Evolutionary conservation across 2,329 filamentous ascomycete species (phyloP).

Genomic region (Davidsoniella neocaledoniae): DNA sequence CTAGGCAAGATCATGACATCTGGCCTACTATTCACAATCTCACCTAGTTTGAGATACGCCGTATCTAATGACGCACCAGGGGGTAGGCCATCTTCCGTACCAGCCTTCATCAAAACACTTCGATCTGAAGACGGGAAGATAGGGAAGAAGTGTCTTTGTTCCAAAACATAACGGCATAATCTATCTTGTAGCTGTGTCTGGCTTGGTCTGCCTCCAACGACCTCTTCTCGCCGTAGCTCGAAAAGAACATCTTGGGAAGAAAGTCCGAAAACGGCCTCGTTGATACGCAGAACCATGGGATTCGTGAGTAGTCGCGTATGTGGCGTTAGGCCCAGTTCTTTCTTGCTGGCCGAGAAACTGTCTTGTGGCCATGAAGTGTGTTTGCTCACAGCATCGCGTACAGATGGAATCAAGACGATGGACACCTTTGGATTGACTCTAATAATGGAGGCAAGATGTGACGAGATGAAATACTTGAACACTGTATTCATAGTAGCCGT

Average conservation of each 20-base stretch:
- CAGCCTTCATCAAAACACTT: slow-evolving; percentile 46
- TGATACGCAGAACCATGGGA: slow-evolving; percentile 75
- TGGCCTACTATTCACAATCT: slow-evolving; percentile 73
- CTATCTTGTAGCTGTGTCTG: slow-evolving; percentile 44
- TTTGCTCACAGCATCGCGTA: slow-evolving; percentile 65
- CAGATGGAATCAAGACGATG: slow-evolving; percentile 68
- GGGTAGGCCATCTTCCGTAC: slow-evolving; percentile 39
- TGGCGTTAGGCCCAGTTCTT: slow-evolving; percentile 65
- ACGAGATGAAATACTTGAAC: slow-evolving; percentile 66
- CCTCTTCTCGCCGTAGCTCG: slow-evolving; percentile 62
- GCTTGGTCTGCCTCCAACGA: slow-evolving; percentile 16
- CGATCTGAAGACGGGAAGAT: slow-evolving; percentile 68
- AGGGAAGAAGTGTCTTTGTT: slow-evolving; percentile 83
- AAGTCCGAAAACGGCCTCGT: slow-evolving; percentile 70
- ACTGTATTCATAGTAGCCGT: slow-evolving; percentile 64
- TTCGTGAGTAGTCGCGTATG: slow-evolving; percentile 67
- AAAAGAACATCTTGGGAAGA: slow-evolving; percentile 72
- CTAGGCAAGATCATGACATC: slow-evolving; percentile 77
- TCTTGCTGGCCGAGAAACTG: slow-evolving; percentile 35
- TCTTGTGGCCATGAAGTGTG: slow-evolving; percentile 72
- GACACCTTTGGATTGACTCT: slow-evolving; percentile 57
- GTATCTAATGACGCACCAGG: slow-evolving; percentile 69
- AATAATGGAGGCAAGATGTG: slow-evolving; percentile 53
- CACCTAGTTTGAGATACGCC: slow-evolving; percentile 71
- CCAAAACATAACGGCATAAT: slow-evolving; percentile 61